Conservation (phyloP, 345 rosid genomes). For the Eucalyptus tenuipes region DNA sequence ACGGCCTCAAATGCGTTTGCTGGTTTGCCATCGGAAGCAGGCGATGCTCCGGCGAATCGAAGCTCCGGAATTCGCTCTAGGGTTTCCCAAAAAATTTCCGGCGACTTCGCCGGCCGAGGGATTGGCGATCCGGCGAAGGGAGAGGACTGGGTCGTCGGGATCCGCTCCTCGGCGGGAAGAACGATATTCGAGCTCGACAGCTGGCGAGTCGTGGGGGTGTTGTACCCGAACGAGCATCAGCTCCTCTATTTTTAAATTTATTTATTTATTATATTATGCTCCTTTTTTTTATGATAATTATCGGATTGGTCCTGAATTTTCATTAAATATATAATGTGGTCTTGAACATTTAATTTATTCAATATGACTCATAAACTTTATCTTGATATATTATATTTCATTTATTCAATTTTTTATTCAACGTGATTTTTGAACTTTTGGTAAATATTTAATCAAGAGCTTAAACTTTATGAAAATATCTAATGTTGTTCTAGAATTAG, state of each 20-base stretch:
- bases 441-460: too few species aligned
- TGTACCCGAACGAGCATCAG: background rate
- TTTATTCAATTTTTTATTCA: too few species aligned
- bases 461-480: background rate
- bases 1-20: conserved; percentile 22
- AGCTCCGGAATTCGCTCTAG: background rate
- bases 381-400: too few species aligned
- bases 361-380: rapidly evolving
- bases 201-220: background rate
- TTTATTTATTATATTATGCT: too few species aligned
- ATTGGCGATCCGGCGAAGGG: background rate
- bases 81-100: background rate
- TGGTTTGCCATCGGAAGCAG: conserved; percentile 28
- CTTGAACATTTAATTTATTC: too few species aligned
- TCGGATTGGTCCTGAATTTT: background rate
- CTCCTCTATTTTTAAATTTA: background rate
- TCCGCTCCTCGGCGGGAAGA: background rate
- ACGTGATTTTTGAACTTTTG: too few species aligned
- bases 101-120: background rate
- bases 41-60: background rate
- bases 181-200: background rate
- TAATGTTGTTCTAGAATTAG: too few species aligned
- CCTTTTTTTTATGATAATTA: too few species aligned
- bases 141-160: background rate
- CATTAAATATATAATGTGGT: rapidly evolving